Conservation (phyloP, 139 green algal genomes). For the Tetratostichococcus sp. region DNA sequence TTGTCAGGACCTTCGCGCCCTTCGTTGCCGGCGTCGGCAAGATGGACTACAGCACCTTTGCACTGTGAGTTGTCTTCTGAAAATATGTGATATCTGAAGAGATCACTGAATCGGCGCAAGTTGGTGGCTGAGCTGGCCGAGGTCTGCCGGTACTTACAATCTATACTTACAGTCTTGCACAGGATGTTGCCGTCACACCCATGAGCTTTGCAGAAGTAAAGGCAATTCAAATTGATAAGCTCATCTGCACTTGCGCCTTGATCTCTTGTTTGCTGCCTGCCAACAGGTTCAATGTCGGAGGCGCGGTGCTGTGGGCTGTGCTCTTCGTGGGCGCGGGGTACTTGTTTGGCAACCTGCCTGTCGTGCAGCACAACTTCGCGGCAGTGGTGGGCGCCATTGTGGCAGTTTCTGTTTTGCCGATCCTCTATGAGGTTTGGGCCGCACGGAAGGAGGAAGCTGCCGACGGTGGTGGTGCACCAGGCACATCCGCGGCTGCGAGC, state of each 20-base stretch:
- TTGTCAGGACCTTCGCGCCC: constrained; percentile 89
- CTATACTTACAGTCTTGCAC: no score
- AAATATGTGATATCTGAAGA: background rate
- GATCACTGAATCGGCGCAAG: no score
- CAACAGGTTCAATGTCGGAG: constrained; percentile 82
- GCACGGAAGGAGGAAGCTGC: constrained; percentile 8
- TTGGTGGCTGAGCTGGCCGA: no score
- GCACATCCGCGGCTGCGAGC: no score
- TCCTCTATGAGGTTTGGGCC: constrained; percentile 59
- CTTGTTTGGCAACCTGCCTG: constrained; percentile 86
- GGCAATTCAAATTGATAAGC: background rate
- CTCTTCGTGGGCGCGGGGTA: constrained; percentile 75
- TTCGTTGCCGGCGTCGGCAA: constrained; percentile 86
- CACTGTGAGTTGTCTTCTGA: constrained; percentile 22
- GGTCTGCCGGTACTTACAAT: no score
- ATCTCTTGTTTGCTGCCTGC: no score
- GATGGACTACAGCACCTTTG: constrained; percentile 63
- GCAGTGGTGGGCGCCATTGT: constrained; percentile 85
- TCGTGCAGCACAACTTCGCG: constrained; percentile 89
- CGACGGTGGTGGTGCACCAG: no score
- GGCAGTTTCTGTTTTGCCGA: constrained; percentile 67
- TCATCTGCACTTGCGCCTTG: no score
- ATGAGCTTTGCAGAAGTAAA: no score
- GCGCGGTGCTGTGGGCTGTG: constrained; percentile 76
- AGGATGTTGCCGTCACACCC: no score